Evolutionary conservation across 2,329 filamentous ascomycete genomes (phyloP).

Genomic region (Penicillium sp.): DNA sequence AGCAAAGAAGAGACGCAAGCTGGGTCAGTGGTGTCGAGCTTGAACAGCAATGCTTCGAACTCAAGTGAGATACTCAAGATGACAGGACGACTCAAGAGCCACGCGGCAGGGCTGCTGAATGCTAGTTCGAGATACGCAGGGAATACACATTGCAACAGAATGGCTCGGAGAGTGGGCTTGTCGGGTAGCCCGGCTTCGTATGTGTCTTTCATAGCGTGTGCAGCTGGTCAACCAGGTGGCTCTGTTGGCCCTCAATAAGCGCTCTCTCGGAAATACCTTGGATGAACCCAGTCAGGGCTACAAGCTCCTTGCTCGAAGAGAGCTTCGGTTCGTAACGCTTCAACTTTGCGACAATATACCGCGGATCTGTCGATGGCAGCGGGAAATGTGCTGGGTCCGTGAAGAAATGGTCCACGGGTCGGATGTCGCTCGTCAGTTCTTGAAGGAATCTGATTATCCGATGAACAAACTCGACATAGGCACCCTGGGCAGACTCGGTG

Average conservation of each 20-base stretch:
- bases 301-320: slow-evolving; percentile 45
- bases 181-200: slow-evolving; percentile 39
- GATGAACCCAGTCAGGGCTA: slow-evolving; percentile 54
- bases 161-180: slow-evolving; percentile 47
- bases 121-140: slow-evolving; percentile 52
- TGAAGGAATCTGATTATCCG: slow-evolving; percentile 55
- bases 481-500: slow-evolving; percentile 39
- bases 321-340: slow-evolving; percentile 56
- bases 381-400: slow-evolving; percentile 57
- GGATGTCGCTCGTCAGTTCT: slow-evolving; percentile 55
- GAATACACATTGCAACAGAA: slow-evolving; percentile 52
- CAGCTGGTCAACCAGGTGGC: slow-evolving; percentile 53
- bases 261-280: slow-evolving; percentile 57
- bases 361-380: slow-evolving; percentile 55
- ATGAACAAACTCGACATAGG: slow-evolving; percentile 60
- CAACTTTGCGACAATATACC: slow-evolving; percentile 57
- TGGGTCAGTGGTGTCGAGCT: slow-evolving; percentile 42
- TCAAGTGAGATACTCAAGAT: slow-evolving; percentile 45
- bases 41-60: slow-evolving; percentile 43
- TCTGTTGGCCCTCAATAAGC: slow-evolving; percentile 53
- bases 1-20: slow-evolving; percentile 36
- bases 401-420: slow-evolving; percentile 55
- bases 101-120: slow-evolving; percentile 44
- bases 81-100: slow-evolving; percentile 51
- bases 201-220: slow-evolving; percentile 45